Percentiles rank a stretch among this genome's conserved stretches.
Evolutionary conservation across 192 early-diverging fungal species (phyloP).

Genomic region (Coemansia sp.): DNA sequence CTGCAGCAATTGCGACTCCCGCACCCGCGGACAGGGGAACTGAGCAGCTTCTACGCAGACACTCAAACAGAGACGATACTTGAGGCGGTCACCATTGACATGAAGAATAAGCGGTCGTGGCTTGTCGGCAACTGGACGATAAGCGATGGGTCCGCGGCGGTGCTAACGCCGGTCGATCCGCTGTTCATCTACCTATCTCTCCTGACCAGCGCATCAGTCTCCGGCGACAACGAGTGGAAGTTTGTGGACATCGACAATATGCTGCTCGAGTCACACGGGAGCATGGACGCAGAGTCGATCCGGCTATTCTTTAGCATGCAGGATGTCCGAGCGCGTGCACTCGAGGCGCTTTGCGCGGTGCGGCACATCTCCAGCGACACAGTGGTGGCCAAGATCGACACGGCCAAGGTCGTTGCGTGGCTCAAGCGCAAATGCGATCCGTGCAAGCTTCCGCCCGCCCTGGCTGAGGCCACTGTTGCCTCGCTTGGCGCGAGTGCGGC

Average conservation of each 20-base stretch:
- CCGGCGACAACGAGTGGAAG: constrained; percentile 20
- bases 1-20: constrained; percentile 39
- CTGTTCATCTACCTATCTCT: constrained; percentile 38
- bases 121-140: constrained; percentile 27
- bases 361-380: constrained; percentile 17
- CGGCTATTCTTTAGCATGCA: constrained; percentile 18
- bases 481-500: not conserved
- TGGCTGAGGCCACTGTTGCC: constrained; percentile 6
- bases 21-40: constrained; percentile 21
- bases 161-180: constrained; percentile 38
- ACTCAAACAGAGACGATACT: constrained; percentile 17
- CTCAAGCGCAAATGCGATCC: constrained; percentile 37
- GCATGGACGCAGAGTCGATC: constrained; percentile 21
- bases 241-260: constrained; percentile 38
- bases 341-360: constrained; percentile 27
- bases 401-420: constrained; percentile 24
- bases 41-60: constrained; percentile 39
- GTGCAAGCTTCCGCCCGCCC: constrained; percentile 7
- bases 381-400: constrained; percentile 27
- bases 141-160: constrained; percentile 18
- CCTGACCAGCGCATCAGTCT: constrained; percentile 18
- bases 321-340: not conserved
- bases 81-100: constrained; percentile 29
- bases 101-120: constrained; percentile 44
- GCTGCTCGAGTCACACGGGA: constrained; percentile 27